phyloP scores from a whole-genome alignment of 192 early-diverging fungal species.

The Coemansia sp. region DNA sequence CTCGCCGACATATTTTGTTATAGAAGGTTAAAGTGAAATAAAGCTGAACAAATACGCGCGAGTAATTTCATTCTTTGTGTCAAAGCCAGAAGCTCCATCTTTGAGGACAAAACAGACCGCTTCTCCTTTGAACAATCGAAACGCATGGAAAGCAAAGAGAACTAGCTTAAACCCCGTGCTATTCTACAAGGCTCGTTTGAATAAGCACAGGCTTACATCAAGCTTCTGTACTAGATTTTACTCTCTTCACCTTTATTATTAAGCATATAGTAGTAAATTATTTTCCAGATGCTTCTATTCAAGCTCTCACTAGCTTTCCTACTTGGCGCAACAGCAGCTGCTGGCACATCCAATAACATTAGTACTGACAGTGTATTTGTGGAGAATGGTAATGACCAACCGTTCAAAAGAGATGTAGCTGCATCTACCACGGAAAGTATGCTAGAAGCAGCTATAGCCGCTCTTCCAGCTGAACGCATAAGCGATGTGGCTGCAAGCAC shows the following conservation, averaged over 20 bases:
- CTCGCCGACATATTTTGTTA: too few relatives aligned
- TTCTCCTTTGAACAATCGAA: background rate
- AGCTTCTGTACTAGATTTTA: background rate
- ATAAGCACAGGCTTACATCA: background rate
- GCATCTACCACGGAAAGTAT: too few relatives aligned
- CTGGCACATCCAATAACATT: background rate
- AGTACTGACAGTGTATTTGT: too few relatives aligned
- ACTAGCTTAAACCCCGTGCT: too few relatives aligned
- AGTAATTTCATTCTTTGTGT: background rate
- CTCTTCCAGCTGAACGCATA: too few relatives aligned
- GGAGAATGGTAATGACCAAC: slow-evolving; percentile 4
- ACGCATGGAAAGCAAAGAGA: background rate
- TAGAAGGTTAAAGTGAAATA: too few relatives aligned
- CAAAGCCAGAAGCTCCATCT: background rate
- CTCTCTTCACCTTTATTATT: background rate
- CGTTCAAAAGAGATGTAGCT: slow-evolving; percentile 19
- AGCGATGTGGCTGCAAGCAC: background rate
- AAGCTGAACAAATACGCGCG: too few relatives aligned
- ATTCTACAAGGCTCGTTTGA: too few relatives aligned
- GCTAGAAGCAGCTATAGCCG: too few relatives aligned
- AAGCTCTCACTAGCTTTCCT: background rate
- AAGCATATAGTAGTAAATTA: background rate
- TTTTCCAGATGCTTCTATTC: background rate
- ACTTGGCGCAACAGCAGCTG: background rate
- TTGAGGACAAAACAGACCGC: background rate